A percentile compares a stretch with the other conserved stretches of the same genome.
Evolutionary conservation across 2,329 filamentous ascomycete species (phyloP).

Genomic region (Calycina herbarum): DNA sequence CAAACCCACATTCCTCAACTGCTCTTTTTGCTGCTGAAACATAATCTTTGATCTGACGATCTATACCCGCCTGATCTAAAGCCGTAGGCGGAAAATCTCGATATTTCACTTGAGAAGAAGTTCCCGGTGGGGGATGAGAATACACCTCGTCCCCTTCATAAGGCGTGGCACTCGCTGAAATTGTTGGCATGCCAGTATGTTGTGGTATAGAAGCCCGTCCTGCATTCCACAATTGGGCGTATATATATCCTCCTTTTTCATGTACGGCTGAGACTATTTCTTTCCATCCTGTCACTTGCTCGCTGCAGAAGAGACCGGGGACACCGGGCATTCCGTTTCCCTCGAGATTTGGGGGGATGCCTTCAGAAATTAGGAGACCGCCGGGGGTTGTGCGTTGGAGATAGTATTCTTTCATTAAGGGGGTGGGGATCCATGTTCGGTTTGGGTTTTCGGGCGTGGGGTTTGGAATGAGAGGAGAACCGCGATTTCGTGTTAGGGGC

Average conservation of each 20-base stretch:
- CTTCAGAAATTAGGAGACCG: constrained; percentile 56
- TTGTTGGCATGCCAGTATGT: constrained; percentile 40
- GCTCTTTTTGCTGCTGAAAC: constrained; percentile 46
- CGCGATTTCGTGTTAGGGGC: constrained; percentile 54
- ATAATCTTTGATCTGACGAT: constrained; percentile 43
- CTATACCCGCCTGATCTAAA: constrained; percentile 41
- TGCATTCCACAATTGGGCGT: constrained; percentile 59
- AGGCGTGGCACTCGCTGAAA: constrained; percentile 44
- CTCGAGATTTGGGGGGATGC: constrained; percentile 46
- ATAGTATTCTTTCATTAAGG: constrained; percentile 49
- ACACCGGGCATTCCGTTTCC: constrained; percentile 50
- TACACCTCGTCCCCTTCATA: constrained; percentile 46
- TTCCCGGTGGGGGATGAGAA: constrained; percentile 41
- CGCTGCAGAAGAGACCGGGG: constrained; percentile 54
- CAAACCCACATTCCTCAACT: constrained; percentile 53
- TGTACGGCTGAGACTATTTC: constrained; percentile 58
- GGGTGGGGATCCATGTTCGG: constrained; percentile 49
- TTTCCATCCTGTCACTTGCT: constrained; percentile 57
- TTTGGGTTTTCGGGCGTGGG: constrained; percentile 46
- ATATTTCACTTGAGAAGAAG: constrained; percentile 42
- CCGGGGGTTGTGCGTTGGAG: constrained; percentile 51
- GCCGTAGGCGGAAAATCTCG: constrained; percentile 39
- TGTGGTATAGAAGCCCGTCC: constrained; percentile 49
- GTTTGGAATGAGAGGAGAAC: constrained; percentile 44
- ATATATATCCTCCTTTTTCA: constrained; percentile 57